Evolutionary conservation across 345 rosid genomes (phyloP).

Genomic region (Rhodamnia argentea): DNA sequence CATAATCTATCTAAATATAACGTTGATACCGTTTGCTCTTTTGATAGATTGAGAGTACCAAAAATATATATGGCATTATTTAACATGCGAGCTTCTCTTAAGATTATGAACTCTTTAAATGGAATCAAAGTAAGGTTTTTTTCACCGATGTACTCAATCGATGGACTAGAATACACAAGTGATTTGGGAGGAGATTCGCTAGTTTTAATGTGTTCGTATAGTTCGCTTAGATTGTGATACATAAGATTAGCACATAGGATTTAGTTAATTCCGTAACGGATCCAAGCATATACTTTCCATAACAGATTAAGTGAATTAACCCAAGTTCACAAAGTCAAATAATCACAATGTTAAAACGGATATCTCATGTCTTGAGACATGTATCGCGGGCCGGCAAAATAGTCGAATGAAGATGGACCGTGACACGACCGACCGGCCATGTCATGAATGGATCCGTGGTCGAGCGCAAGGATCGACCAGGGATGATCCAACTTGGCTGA

Average conservation of each 20-base stretch:
- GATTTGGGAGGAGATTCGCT: neutral
- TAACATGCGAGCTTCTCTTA: neutral
- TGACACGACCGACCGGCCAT: too few relatives aligned
- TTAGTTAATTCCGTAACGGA: too few relatives aligned
- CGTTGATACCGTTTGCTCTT: neutral
- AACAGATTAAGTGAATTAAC: too few relatives aligned
- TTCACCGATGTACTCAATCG: neutral
- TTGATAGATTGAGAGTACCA: neutral
- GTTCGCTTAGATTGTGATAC: neutral
- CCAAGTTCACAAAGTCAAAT: neutral
- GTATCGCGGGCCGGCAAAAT: too few relatives aligned
- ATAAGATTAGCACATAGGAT: too few relatives aligned
- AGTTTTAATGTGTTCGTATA: neutral
- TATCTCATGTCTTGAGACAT: neutral
- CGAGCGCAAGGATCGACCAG: too few relatives aligned
- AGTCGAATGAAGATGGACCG: too few relatives aligned
- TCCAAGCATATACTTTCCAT: too few relatives aligned
- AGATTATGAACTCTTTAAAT: neutral
- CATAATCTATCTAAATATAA: neutral
- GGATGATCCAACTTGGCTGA: too few relatives aligned
- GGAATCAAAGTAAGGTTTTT: neutral
- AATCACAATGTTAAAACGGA: neutral
- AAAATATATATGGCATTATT: neutral
- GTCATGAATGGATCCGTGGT: too few relatives aligned
- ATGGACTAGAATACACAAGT: neutral